A percentile compares a stretch with the other conserved stretches of the same genome.
These are phyloP conservation scores for Wickerhamiella lipophila DNA, from an alignment of 805 yeast genomes.

Conservation along the genomic window DNA sequence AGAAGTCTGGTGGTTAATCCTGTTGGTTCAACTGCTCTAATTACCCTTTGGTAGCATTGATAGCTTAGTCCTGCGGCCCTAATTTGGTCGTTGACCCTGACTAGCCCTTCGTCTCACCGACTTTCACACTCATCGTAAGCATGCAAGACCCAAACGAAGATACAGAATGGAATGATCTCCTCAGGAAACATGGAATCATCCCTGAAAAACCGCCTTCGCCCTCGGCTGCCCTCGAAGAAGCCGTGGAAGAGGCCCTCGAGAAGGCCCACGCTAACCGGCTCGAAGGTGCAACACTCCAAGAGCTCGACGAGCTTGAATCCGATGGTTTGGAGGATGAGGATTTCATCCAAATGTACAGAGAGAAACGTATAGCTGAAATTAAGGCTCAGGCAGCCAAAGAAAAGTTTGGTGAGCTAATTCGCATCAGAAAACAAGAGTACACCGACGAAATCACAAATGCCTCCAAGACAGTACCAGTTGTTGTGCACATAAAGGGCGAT, in stretches of 20 bases:
- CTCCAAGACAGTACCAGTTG: constrained; percentile 49
- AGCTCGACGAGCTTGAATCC: constrained; percentile 76
- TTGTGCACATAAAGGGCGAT: constrained; percentile 64
- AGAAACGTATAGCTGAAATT: constrained; percentile 65
- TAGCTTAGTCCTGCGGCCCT: neutral
- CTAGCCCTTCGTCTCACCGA: too few relatives aligned
- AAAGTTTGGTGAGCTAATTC: constrained; percentile 62
- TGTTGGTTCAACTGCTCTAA: too few relatives aligned
- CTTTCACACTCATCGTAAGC: too few relatives aligned
- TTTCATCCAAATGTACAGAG: constrained; percentile 63
- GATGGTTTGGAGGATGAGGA: constrained; percentile 78
- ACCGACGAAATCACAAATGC: constrained; percentile 74
- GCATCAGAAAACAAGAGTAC: constrained; percentile 80
- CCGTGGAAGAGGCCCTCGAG: constrained; percentile 66
- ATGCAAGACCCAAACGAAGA: constrained; percentile 75
- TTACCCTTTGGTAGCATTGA: too few relatives aligned
- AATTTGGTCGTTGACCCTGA: too few relatives aligned
- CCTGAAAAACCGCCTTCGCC: constrained; percentile 89
- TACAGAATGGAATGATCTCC: constrained; percentile 97
- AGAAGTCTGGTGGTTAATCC: too few relatives aligned
- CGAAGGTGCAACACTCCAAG: constrained; percentile 64
- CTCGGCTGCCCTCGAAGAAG: constrained; percentile 73
- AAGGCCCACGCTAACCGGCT: constrained; percentile 73
- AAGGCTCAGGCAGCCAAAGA: constrained; percentile 42
- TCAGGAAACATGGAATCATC: constrained; percentile 78